Evolutionary conservation across 2,329 filamentous ascomycete species (phyloP), one percentile per base, ranked within the genome.

Genomic region (Xenoacremonium recifei): DNA sequence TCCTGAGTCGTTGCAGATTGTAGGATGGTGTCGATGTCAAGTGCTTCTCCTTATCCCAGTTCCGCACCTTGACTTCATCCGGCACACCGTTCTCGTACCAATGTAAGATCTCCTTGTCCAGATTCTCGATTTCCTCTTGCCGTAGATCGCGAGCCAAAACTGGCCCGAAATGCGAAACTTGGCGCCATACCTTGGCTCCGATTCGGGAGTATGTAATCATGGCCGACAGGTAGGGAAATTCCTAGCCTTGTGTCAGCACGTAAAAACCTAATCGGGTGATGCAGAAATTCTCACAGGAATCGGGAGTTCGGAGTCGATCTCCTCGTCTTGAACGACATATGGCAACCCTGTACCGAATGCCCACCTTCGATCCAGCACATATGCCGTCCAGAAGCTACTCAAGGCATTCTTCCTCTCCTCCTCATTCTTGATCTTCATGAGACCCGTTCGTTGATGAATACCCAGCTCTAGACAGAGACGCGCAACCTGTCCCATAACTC

Each of bases 301-400:
- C 2, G 88, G 89, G 17, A 96, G 68, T 38, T 79, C 77, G 0
- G 84, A 80, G 57, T 96, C 90, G 46, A 96, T 88, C 59, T 95
- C 89, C 13, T 87, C 79, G 57, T 96, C 90, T 51, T 92, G 85
- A 25, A 95, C 73, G 3, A 87, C 84, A 67, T 89, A 95, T 0
- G 90, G 90, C 63, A 96, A 76, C 1, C 90, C 90, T 0, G 88
- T 91, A n/a, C 85, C 87, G 54, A 96, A 89, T 49, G 86, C 89
- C 89, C 89, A 96, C 37, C 90, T 77, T 29, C 89, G 76, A 61
- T 96, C 91, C 29, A 96, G 72, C 4, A 90, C 84, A 58, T 93
- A 95, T 15, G 90, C 82, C 2, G 85, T 82, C 91, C 89, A 96
- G 63, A 95, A 95, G 12, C 88, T 79, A 37, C 84, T 80, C 20